These are phyloP conservation scores for Umbellularia californica DNA, from an alignment of 164 flowering plant species.

Conservation along the genomic window DNA sequence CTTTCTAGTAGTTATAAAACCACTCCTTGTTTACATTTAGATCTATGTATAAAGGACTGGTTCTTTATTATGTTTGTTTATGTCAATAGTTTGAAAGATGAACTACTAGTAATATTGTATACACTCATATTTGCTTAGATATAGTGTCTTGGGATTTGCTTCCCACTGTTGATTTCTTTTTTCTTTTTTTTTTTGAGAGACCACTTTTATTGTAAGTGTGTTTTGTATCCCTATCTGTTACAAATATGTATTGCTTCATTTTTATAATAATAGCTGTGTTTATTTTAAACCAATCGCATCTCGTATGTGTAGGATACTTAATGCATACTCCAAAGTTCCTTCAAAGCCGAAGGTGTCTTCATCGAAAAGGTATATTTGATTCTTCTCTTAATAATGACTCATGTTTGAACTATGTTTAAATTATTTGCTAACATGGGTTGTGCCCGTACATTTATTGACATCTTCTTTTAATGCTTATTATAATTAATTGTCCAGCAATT, in stretches of 20 bases:
- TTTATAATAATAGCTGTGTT: background rate
- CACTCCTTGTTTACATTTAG: too few species aligned
- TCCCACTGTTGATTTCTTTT: background rate
- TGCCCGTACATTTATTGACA: too few species aligned
- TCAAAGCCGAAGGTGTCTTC: constrained; percentile 58
- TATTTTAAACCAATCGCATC: constrained; percentile 2
- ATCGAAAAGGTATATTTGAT: constrained; percentile 49
- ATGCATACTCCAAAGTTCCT: constrained; percentile 84
- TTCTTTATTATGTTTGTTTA: too few species aligned
- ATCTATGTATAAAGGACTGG: too few species aligned
- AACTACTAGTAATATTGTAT: too few species aligned
- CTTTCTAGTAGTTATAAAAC: too few species aligned
- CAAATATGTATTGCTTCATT: too few species aligned
- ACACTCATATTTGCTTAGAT: background rate
- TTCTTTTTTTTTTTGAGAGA: background rate
- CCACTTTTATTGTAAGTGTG: background rate
- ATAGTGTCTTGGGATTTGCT: background rate
- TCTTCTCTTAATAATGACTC: background rate
- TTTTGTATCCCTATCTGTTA: background rate
- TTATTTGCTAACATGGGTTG: background rate
- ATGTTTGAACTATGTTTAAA: background rate
- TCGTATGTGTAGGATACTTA: constrained; percentile 56
- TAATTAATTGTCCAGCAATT: background rate
- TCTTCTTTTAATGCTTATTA: background rate
- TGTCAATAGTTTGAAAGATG: too few species aligned